Base-by-base conservation (phyloP, 805 yeast species). In the Kodamaea kaohsiungensis region DNA sequence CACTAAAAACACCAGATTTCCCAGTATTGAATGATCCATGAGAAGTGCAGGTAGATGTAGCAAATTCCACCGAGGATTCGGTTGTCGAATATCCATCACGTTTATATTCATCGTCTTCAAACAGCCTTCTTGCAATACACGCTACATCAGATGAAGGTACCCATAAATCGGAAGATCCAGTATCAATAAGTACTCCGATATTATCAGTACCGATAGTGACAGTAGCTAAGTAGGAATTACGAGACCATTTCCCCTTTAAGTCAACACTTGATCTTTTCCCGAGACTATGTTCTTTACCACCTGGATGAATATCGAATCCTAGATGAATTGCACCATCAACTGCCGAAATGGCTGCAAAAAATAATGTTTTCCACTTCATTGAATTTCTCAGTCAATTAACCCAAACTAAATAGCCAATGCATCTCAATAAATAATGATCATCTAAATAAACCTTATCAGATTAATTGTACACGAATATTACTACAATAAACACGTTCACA, bases 141-240 rank as follows among this genome's bases (percentile, higher is more conserved):
- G 10, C 7, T 13, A 13, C 49, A 17, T 19, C 15, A 12, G 49
- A 19, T 13, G 43, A 13, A 10, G n/a, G 33, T 4, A 47, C 49
- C 89, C 90, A 87, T 15, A 88, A 68, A 65, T 88, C 93, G 0
- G 88, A 79, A 0, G 91, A 86, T 2, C 93, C 95, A 1, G 92
- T 88, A 62, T 88, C 95, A n/a, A 88, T 65, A 38, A 85, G 65
- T 8, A 87, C 83, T 7, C 73, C 73, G 7, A 87, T 53, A 35
- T 45, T 48, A 39, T 56, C 30, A 17, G 56, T 49, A 22, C 61
- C 62, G 25, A 59, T 15, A 4, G 27, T 13, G 40, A 56, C 43
- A 13, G 16, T 17, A 6, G 49, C 46, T 19, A 52, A 38, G 46
- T 56, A 56, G 8, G 35, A 5, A 9, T 8, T 30, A 4, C 35